A percentile compares a stretch with the other conserved stretches of the same genome.
phyloP scores from a whole-genome alignment of 2,329 filamentous ascomycete genomes.

The Allantophomopsis cytisporea region DNA sequence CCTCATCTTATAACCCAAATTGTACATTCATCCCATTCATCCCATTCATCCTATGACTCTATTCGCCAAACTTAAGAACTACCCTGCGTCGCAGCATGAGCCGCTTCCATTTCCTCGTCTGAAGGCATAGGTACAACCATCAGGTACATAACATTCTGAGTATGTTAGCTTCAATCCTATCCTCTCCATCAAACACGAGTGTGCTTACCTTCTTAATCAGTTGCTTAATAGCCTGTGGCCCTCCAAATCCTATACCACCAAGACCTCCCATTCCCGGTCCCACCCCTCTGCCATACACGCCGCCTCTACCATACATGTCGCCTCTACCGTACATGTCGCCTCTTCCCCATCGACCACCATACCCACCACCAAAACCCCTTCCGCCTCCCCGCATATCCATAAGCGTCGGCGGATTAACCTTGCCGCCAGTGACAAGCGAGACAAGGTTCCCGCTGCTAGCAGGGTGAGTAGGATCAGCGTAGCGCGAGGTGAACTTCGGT shows the following conservation, averaged over 20 bases:
- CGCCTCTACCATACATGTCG: neutral
- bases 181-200: neutral
- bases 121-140: conserved; percentile 33
- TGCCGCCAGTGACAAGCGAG: conserved; percentile 5
- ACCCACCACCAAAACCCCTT: too few species aligned
- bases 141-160: conserved; percentile 30
- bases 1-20: too few species aligned
- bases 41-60: too few species aligned
- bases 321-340: too few species aligned
- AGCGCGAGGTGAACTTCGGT: conserved; percentile 27
- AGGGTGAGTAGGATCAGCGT: conserved; percentile 34
- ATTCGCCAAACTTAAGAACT: too few species aligned
- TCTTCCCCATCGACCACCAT: neutral
- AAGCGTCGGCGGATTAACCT: too few species aligned
- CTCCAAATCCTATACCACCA: too few species aligned
- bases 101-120: too few species aligned
- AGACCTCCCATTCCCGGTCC: neutral
- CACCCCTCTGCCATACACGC: neutral
- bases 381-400: too few species aligned
- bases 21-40: too few species aligned
- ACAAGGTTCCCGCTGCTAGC: conserved; percentile 25
- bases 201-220: neutral
- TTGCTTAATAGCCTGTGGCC: neutral
- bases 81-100: too few species aligned
- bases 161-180: neutral